Base-by-base conservation (phyloP, 768 basidiomycete genomes). In the Chalciporus chontae region DNA sequence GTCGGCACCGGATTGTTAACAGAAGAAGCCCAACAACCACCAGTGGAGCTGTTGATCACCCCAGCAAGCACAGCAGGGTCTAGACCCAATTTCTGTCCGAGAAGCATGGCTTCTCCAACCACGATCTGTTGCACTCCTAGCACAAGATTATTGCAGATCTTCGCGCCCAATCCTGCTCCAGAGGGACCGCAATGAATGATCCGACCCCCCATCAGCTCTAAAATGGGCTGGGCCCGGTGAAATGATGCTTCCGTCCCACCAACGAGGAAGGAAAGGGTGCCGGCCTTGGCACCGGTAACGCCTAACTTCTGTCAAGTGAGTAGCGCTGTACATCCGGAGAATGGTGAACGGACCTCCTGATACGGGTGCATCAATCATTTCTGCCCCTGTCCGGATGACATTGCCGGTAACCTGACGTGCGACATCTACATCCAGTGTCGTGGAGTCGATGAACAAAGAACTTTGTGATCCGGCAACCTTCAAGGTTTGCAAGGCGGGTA, bases 291-390 rank as follows among this genome's bases (percentile, higher is more conserved):
- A 26, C 92, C 94, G 13, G 86, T 73, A 9, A 92, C 90, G 29
- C 92, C 87, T 90, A 53, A 14, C 44, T 31, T 40, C 37, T 37
- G 39, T 38, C 58, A 40, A 62, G 24, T 27, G 29, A 34, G 14
- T 43, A 47, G 21, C 8, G n/a, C 39, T 40, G 23, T 24, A 34
- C 43, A 45, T 44, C 17, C 15, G 23, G 47, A 39, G 14, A 48
- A 43, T 36, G 34, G 34, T 36, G 34, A 7, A 68, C 81, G 47
- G 63, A 87, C 91, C 94, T 48, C 94, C 94, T 42, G 91, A 94
- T 1, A 97, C 94, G 3, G 94, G 94, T 5, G 94, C 93, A 64
- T 97, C 94, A 18, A 96, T 76, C 82, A 96, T 92, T 36, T 69
- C 69, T 7, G 84, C 90, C 21, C 87, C 84, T 23, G 75, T 69